Evolutionary conservation across 257 asterid genomes (phyloP), one percentile per base, ranked within the genome.

Genomic region (Asclepias syriaca): DNA sequence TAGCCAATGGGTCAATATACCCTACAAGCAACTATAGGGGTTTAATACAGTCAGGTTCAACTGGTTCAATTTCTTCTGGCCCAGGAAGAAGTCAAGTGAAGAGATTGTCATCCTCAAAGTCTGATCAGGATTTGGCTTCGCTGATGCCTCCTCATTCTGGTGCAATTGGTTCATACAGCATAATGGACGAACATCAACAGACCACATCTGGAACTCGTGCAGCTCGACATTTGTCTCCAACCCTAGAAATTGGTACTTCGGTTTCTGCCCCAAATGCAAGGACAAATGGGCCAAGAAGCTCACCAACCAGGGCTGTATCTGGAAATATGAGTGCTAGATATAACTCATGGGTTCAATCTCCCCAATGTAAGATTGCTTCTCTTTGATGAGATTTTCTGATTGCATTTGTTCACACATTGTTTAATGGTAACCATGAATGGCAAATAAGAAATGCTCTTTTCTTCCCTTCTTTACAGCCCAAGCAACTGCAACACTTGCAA

Each of bases 51-150:
- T 82, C 97, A 32, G 90, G 85, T 68, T 85, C 96, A 71, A 74
- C 87, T 72, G 87, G 88, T 76, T 86, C 88, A 43, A 75, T 85
- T 40, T 53, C 87, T 53, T 59, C 87, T 48, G 79, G 79, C 22
- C 75, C 80, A 73, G 95, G 83, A 76, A 85, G 87, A 78, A 83
- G 75, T 78, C 87, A 84, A 67, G 75, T 74, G 78, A 91, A 80
- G 73, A 86, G 80, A 70, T 73, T 91, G 80, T 46, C 88, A 48
- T 84, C 82, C 73, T 91, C 98, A 12, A 91, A 87, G 81, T 92
- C 98, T 53, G 96, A 95, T 73, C 99, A 95, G 85, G 98, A 95
- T 82, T 84, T 90, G 84, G 65, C 86, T 68, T 79, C 95, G 74
- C 85, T 88, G 56, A 82, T 85, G 71, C 84, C 97, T 70, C 86